These are phyloP conservation scores for Phytopythium boreale DNA, from an alignment of 352 stramenopile species.

Conservation along the genomic window DNA sequence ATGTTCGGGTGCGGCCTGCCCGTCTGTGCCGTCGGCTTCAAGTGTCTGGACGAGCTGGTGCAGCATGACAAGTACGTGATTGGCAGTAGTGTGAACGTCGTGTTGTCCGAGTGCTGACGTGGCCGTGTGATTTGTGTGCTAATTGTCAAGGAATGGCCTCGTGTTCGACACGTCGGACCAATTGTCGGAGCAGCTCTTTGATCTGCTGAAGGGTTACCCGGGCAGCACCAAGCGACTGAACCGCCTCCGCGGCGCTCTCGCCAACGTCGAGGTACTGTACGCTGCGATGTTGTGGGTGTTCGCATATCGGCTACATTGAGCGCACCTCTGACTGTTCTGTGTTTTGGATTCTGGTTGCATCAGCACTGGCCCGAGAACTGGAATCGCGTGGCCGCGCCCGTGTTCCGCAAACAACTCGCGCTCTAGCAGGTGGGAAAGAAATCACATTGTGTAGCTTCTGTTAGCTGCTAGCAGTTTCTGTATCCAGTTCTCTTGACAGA, in stretches of 20 bases:
- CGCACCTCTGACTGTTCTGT: neutral
- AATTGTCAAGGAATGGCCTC: slow-evolving; percentile 56
- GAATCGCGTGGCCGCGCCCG: slow-evolving; percentile 49
- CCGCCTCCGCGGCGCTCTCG: slow-evolving; percentile 45
- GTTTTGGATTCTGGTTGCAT: neutral
- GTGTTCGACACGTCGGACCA: slow-evolving; percentile 62
- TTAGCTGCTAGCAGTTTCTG: too few species aligned
- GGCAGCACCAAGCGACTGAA: slow-evolving; percentile 36
- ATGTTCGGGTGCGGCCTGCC: slow-evolving; percentile 98
- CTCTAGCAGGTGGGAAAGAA: too few species aligned
- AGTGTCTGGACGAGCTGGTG: slow-evolving; percentile 96
- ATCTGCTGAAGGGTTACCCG: slow-evolving; percentile 59
- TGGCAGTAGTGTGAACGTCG: neutral
- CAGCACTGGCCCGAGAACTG: slow-evolving; percentile 85
- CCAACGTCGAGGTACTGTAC: slow-evolving; percentile 47
- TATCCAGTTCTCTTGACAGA: too few species aligned
- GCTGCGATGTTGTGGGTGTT: too few species aligned
- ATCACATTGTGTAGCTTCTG: too few species aligned
- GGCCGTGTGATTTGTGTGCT: neutral
- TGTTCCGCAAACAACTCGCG: slow-evolving; percentile 56
- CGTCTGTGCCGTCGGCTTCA: slow-evolving; percentile 95
- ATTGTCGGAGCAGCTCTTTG: slow-evolving; percentile 56
- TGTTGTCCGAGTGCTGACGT: neutral
- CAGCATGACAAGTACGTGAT: slow-evolving; percentile 88
- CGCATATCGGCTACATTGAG: neutral